These are phyloP conservation scores for Alternaria longipes DNA, from an alignment of 2,329 filamentous ascomycete genomes.

Conservation along the genomic window DNA sequence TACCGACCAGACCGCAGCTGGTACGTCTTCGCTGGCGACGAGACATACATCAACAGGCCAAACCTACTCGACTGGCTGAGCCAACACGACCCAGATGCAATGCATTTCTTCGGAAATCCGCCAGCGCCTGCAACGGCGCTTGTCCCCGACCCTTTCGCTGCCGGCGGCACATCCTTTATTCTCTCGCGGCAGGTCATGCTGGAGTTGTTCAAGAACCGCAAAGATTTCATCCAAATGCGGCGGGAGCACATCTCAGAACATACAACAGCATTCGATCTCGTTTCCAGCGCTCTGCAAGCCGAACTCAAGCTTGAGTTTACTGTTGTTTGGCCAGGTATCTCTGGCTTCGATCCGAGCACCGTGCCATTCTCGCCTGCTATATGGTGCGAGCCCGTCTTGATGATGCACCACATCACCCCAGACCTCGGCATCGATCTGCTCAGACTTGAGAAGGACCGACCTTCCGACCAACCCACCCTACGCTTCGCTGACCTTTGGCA, in stretches of 20 bases:
- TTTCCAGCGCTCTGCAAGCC: constrained; percentile 56
- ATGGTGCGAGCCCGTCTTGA: constrained; percentile 49
- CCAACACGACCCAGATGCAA: constrained; percentile 58
- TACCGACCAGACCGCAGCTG: constrained; percentile 61
- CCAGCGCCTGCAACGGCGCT: constrained; percentile 20
- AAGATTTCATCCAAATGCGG: constrained; percentile 53
- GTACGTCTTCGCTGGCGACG: constrained; percentile 68
- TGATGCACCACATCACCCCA: constrained; percentile 57
- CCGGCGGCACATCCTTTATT: constrained; percentile 64
- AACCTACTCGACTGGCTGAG: constrained; percentile 64
- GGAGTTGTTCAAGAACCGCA: constrained; percentile 53
- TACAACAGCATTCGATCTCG: constrained; percentile 62
- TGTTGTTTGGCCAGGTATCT: constrained; percentile 57
- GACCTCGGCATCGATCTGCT: constrained; percentile 56
- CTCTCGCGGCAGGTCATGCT: constrained; percentile 62
- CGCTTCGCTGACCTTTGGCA: constrained; percentile 41
- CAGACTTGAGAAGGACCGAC: constrained; percentile 55
- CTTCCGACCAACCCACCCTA: constrained; percentile 29
- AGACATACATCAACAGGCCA: constrained; percentile 65
- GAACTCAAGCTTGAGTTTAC: constrained; percentile 58
- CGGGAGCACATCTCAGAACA: constrained; percentile 58
- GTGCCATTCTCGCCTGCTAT: constrained; percentile 56
- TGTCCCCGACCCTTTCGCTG: constrained; percentile 57
- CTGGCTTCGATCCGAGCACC: constrained; percentile 41
- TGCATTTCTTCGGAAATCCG: constrained; percentile 62